Percentiles rank a stretch among this genome's conserved stretches.
These are phyloP conservation scores for Aspergillus pseudonomiae DNA, from an alignment of 2,329 filamentous ascomycete species.

Conservation along the genomic window DNA sequence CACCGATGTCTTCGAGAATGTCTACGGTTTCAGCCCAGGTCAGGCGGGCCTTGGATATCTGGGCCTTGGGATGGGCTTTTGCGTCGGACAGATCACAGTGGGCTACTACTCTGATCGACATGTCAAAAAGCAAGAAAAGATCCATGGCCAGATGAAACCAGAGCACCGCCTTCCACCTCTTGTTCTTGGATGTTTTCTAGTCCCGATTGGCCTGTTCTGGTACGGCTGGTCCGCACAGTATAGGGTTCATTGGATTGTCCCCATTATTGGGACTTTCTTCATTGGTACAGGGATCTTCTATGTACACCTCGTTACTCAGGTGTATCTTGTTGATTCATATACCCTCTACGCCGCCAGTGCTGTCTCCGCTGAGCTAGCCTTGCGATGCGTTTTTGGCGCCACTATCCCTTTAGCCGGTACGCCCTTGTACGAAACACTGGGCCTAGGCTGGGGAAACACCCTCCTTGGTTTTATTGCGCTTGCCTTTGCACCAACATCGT, in stretches of 20 bases:
- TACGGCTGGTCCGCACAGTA: slow-evolving; percentile 27
- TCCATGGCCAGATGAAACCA: slow-evolving; percentile 36
- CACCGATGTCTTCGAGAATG: slow-evolving; percentile 32
- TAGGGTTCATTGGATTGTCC: slow-evolving; percentile 26
- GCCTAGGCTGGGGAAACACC: slow-evolving; percentile 22
- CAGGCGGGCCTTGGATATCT: slow-evolving; percentile 34
- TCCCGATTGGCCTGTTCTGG: slow-evolving; percentile 42
- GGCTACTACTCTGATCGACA: slow-evolving; percentile 22
- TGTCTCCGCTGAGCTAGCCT: slow-evolving; percentile 18
- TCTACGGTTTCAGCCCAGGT: slow-evolving; percentile 34
- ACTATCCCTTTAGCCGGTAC: slow-evolving; percentile 17
- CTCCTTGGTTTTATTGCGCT: slow-evolving; percentile 19
- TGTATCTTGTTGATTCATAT: slow-evolving; percentile 22
- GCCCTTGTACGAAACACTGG: slow-evolving; percentile 16
- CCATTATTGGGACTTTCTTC: slow-evolving; percentile 28
- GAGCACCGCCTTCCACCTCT: slow-evolving; percentile 57
- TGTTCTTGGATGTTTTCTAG: slow-evolving; percentile 52
- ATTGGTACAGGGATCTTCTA: slow-evolving; percentile 38
- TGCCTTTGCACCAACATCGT: slow-evolving; percentile 14
- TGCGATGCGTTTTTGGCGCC: slow-evolving; percentile 21
- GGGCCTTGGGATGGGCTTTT: slow-evolving; percentile 34
- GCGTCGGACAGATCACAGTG: slow-evolving; percentile 33
- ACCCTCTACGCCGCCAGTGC: slow-evolving; percentile 20
- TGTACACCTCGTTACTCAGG: slow-evolving; percentile 17
- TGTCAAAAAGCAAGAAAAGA: slow-evolving; percentile 14